Base-by-base conservation (phyloP, 768 basidiomycete genomes). In the Collybiopsis luxurians region DNA sequence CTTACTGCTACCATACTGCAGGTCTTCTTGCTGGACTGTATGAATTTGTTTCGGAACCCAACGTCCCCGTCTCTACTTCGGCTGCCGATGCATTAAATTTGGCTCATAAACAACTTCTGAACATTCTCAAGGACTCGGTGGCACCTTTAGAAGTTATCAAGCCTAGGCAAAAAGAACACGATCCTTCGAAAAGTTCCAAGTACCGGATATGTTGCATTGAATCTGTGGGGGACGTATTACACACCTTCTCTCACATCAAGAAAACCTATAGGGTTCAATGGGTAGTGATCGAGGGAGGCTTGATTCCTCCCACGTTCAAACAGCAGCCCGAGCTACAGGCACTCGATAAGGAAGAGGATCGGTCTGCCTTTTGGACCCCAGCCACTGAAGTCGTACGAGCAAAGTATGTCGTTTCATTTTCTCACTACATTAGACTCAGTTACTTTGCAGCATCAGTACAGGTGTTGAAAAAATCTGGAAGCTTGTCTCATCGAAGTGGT, bases 11-110 rank as follows among this genome's bases (percentile, higher is more conserved):
- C 59, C 45, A 50, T n/a, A n/a, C 49, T 31, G 26, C 59, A 97
- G 95, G 95, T 23, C 85, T 98, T 45, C 76, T 98, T 53, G 95
- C 92, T 19, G 93, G 95, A 10, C 74, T 98, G 40, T 86, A 87
- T 67, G 94, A 98, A 65, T 95, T 95, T 73, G 91, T 93, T 55
- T 83, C 90, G 21, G 70, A 73, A 38, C 67, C 80, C 54, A 77
- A 87, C 66, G 77, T 89, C 56, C 66, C 78, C 39, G 72, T 70
- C 63, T 70, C 75, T 44, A 73, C 76, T 10, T 73, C 76, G 11
- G 58, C 64, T n/a, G 64, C 64, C 12, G 67, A 67, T 36, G 68
- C 68, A 28, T 63, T 58, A 30, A 65, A 71, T 55, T 70, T 75
- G 19, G 66, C 77, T 17, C 59, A 68, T 46, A 59, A 57, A 62